Base-by-base conservation (phyloP, 345 rosid genomes). In the Rhodomyrtus tomentosa region DNA sequence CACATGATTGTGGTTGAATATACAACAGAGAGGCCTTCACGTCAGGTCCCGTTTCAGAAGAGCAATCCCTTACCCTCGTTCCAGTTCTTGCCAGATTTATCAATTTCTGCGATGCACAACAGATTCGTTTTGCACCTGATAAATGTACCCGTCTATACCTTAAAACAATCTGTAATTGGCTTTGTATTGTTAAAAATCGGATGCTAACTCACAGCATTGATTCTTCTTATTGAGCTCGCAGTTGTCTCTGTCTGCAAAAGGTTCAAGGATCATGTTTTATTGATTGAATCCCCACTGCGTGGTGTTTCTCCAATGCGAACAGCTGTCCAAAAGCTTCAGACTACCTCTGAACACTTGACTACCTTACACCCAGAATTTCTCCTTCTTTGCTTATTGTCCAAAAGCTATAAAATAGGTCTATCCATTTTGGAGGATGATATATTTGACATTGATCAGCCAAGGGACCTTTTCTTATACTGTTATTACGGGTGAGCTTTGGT, bases 321-420 rank as follows among this genome's bases (percentile, higher is more conserved):
- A 5, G 97, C 99, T 85, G 86, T 96, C 82, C 91, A 83, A 59
- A 98, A 98, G 92, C 88, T 96, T 87, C 98, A 90, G 88, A 84
- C 88, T 36, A 93, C 99, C 55, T 40, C 92, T 40, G 98, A 93
- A 85, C 92, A 93, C 88, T 90, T 98, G 94, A 98, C 96, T 85
- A 38, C 95, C 25, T 91, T 97, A 90, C 99, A 97, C 88, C 98
- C 98, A 8, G 98, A 94, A 84, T 88, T 91, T 90, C 98, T 97
- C 90, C 95, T 92, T 68, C 93, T 98, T 82, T 95, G 99, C 88
- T 86, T 98, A 88, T 88, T 85, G 89, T 87, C 99, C 1, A 95
- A 93, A 89, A 90, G 89, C 87, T 96, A 98, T 82, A 96, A 94
- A 90, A 85, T 91, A 72, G 99, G 98, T 81, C 89, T 94, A 85